Conservation (phyloP, 768 basidiomycete genomes). For the Suillus clintonianus region DNA sequence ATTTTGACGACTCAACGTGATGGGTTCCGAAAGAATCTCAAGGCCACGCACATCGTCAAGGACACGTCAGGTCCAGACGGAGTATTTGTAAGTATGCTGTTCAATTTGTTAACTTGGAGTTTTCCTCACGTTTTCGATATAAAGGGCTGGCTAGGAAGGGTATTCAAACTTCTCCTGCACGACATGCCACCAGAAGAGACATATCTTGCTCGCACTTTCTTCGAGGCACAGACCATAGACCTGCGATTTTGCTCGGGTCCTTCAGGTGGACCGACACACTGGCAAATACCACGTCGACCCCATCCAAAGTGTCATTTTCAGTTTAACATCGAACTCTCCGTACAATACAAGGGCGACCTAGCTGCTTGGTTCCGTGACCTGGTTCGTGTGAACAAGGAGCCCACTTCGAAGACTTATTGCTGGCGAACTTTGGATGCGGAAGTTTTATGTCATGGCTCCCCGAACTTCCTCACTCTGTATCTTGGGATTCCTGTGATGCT, state of each 20-base stretch:
- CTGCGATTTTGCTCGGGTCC: neutral
- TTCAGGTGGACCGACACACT: neutral
- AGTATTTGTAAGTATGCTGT: neutral
- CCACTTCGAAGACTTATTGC: neutral
- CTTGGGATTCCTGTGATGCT: neutral
- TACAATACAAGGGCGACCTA: neutral
- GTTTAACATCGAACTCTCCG: neutral
- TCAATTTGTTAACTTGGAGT: neutral
- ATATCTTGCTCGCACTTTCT: neutral
- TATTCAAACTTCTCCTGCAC: neutral
- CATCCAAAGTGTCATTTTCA: neutral
- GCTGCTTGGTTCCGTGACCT: neutral
- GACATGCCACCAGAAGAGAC: neutral
- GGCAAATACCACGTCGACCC: neutral
- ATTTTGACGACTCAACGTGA: too few relatives aligned
- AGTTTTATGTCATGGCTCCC: neutral
- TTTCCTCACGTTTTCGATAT: neutral
- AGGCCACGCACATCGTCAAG: too few relatives aligned
- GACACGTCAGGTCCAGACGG: too few relatives aligned
- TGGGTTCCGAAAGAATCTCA: too few relatives aligned
- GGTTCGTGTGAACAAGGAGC: neutral
- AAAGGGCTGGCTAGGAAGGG: neutral
- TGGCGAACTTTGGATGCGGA: neutral
- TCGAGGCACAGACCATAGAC: neutral
- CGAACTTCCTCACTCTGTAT: neutral